Evolutionary conservation across 2,329 filamentous ascomycete species (phyloP), one percentile per base, ranked within the genome.

Genomic region (Ramularia collo-cygni): DNA sequence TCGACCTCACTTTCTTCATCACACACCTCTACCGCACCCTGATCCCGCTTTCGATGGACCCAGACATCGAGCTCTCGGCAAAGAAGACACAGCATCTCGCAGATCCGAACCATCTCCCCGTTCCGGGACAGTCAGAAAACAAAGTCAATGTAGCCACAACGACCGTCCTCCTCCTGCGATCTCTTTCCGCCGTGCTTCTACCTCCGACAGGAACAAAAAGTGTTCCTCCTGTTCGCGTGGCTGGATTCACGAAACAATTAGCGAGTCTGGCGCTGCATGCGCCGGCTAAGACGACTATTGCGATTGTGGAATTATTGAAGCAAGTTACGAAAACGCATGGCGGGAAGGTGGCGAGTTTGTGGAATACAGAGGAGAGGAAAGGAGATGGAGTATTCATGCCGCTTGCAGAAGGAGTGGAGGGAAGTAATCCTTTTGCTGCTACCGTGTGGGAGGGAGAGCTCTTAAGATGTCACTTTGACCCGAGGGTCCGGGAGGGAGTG

Each of bases 121-220:
- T 50, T 57, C 67, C 50, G 48, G 62, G 43, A 54, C 66, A 38
- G 57, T 62, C 35, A 3, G 54, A 56, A 32, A 53, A 79, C 60
- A 92, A 85, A 62, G 79, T 98, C 67, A 96, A 98, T 66, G 80
- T 95, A 40, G 85, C 94, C 58, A 98, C 92, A 0, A 95, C 89
- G 0, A 92, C 89, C 2, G 88, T 95, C 13, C 80, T 98, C 17
- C 78, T 98, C 38, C 76, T 96, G 46, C 84, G 89, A 48, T 92
- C 86, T 37, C 73, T 98, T 4, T 84, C 85, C 4, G 82, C 83
- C 2, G 77, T 89, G 21, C 78, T 98, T 14, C 72, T 94, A 0
- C 87, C 90, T 1, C 68, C 78, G 33, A 78, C 82, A 65, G 76
- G 83, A 62, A 71, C 86, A 55, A 76, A 84, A 57, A 74, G 83